Percentiles rank a stretch among this genome's conserved stretches.
Evolutionary conservation across 495 filamentous ascomycete genomes (phyloP).

Genomic region (Aspergillus affinis): DNA sequence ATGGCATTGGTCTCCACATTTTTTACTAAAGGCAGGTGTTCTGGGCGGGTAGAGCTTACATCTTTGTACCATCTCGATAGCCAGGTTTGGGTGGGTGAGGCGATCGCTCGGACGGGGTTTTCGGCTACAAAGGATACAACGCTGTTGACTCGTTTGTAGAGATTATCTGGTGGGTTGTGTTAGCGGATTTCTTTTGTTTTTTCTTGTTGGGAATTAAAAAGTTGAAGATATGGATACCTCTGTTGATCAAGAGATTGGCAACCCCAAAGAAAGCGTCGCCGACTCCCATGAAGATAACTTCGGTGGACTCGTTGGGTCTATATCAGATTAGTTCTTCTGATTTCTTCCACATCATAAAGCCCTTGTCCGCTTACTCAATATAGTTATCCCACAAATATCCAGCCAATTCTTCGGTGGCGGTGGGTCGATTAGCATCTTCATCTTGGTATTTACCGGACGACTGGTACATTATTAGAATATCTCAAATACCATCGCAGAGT

Average conservation of each 20-base stretch:
- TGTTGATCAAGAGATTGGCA: conserved; percentile 64
- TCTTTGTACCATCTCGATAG: conserved; percentile 71
- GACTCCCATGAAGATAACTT: conserved; percentile 81
- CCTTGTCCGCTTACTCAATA: conserved; percentile 60
- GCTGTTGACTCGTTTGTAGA: conserved; percentile 55
- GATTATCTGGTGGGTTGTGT: conserved; percentile 31
- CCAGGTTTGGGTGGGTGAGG: conserved; percentile 60
- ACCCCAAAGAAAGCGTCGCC: conserved; percentile 73
- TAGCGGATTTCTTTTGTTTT: not conserved
- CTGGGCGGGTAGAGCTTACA: conserved; percentile 27
- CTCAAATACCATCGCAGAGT: conserved; percentile 27
- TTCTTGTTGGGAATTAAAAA: not conserved
- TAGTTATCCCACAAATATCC: conserved; percentile 97
- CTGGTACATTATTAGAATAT: conserved; percentile 7
- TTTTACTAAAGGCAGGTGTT: too few relatives aligned
- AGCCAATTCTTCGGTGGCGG: conserved; percentile 70
- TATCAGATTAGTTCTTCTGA: conserved; percentile 4
- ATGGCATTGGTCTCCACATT: too few relatives aligned
- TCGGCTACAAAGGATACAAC: conserved; percentile 54
- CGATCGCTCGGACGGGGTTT: conserved; percentile 56
- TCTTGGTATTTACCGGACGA: conserved; percentile 39
- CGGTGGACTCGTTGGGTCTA: conserved; percentile 61
- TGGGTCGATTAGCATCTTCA: conserved; percentile 40
- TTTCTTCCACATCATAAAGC: not conserved
- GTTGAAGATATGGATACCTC: conserved; percentile 47